Conservation (phyloP, 1,284 basidiomycete genomes). For the Ustilago tritici region DNA sequence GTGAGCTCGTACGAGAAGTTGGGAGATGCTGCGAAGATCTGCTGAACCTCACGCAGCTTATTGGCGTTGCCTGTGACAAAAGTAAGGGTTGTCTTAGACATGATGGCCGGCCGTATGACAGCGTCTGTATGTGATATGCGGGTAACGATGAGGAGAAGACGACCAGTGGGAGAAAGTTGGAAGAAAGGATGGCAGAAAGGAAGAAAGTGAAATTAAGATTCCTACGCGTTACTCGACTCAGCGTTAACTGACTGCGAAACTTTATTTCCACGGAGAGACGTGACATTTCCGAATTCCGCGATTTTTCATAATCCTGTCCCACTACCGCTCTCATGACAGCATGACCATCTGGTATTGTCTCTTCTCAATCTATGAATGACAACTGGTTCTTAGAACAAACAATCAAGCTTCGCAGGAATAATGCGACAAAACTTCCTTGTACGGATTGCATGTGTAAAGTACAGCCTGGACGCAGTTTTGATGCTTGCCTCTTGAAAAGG, state of each 20-base stretch:
- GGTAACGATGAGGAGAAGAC: not conserved
- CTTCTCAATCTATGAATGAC: too few species aligned
- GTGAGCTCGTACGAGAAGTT: constrained; percentile 37
- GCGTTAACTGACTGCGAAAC: constrained; percentile 12
- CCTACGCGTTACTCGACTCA: constrained; percentile 33
- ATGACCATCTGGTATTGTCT: too few species aligned
- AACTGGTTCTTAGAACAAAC: not conserved
- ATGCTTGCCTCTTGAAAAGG: not conserved
- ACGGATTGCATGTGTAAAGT: not conserved
- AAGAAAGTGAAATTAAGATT: not conserved
- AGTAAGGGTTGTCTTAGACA: constrained; percentile 53
- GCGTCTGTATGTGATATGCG: not conserved
- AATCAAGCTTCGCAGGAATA: too few species aligned
- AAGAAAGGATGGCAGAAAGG: constrained; percentile 5
- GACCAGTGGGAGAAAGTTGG: not conserved
- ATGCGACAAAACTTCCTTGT: not conserved
- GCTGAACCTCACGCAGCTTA: constrained; percentile 89
- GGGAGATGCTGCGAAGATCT: constrained; percentile 72
- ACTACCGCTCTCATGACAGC: not conserved
- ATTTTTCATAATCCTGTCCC: not conserved
- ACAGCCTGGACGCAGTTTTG: constrained; percentile 3
- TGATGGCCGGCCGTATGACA: not conserved
- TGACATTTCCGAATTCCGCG: not conserved
- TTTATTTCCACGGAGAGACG: constrained; percentile 3
- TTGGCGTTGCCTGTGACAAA: constrained; percentile 96